Percentiles rank a stretch among this genome's conserved stretches.
These are phyloP conservation scores for Calocybe cyanea DNA, from an alignment of 768 basidiomycete genomes.

Conservation along the genomic window DNA sequence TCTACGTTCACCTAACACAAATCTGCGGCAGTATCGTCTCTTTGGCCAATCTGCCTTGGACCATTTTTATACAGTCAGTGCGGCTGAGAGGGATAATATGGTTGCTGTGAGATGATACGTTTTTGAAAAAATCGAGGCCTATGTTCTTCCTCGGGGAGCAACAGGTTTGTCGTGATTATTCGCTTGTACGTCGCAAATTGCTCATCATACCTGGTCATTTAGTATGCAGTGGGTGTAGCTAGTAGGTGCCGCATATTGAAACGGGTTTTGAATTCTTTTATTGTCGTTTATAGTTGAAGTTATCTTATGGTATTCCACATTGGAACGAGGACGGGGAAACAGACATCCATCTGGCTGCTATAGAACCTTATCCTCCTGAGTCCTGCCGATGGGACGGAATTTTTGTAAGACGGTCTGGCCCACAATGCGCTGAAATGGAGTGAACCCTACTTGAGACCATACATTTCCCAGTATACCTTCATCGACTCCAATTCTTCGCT, in stretches of 20 bases:
- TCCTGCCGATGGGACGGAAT: no score
- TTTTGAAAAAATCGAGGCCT: slow-evolving; percentile 17
- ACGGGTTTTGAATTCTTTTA: no score
- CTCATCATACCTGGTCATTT: no score
- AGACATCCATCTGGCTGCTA: no score
- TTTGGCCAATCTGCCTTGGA: slow-evolving; percentile 13
- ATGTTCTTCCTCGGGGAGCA: slow-evolving; percentile 11
- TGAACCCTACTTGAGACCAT: slow-evolving; percentile 49
- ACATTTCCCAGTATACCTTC: slow-evolving; percentile 72
- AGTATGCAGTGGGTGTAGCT: no score
- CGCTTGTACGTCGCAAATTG: not conserved
- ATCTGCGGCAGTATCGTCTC: slow-evolving; percentile 16
- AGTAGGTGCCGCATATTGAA: no score
- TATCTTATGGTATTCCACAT: no score
- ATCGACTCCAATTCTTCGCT: slow-evolving; percentile 63
- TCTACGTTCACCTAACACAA: slow-evolving; percentile 11
- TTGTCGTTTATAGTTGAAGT: no score
- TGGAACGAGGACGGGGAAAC: no score
- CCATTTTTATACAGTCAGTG: slow-evolving; percentile 23
- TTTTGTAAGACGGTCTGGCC: no score
- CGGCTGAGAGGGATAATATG: slow-evolving; percentile 14
- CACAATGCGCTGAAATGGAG: not conserved
- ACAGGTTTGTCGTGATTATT: not conserved
- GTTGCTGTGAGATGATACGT: slow-evolving; percentile 7
- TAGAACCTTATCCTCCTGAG: no score